phyloP scores from a whole-genome alignment of 345 rosid genomes.

The Camelina hispida region DNA sequence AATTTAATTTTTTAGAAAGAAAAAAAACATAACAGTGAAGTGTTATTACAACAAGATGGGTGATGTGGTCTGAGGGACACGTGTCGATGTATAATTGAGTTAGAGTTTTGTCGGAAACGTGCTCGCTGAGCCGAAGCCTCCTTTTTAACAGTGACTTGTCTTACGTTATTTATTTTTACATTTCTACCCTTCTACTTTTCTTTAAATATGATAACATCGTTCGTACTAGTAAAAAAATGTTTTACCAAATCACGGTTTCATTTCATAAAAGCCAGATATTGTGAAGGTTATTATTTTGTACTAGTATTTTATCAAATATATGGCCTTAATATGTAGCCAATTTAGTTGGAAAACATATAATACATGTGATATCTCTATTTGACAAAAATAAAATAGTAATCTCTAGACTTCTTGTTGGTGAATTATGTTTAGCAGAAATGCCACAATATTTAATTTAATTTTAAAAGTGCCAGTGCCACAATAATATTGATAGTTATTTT shows the following conservation, averaged over 20 bases:
- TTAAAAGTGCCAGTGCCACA: not conserved
- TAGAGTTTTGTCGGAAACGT: conserved; percentile 37
- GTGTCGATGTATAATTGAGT: conserved; percentile 36
- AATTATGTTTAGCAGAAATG: not conserved
- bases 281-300: not conserved
- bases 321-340: not conserved
- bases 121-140: conserved; percentile 33
- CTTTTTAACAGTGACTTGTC: conserved; percentile 42
- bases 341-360: not conserved
- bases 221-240: not conserved
- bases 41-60: conserved; percentile 36
- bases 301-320: not conserved
- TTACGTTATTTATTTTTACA: conserved; percentile 19
- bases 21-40: conserved; percentile 34
- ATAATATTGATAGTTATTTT: not conserved
- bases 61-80: conserved; percentile 32
- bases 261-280: not conserved
- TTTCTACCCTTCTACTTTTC: conserved; percentile 6
- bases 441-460: not conserved
- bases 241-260: not conserved
- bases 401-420: not conserved
- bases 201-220: not conserved
- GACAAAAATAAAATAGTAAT: too few species aligned
- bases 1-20: not conserved
- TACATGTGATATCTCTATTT: too few species aligned